phyloP scores from a whole-genome alignment of 2,329 filamentous ascomycete genomes.

The Aspergillus persii region DNA sequence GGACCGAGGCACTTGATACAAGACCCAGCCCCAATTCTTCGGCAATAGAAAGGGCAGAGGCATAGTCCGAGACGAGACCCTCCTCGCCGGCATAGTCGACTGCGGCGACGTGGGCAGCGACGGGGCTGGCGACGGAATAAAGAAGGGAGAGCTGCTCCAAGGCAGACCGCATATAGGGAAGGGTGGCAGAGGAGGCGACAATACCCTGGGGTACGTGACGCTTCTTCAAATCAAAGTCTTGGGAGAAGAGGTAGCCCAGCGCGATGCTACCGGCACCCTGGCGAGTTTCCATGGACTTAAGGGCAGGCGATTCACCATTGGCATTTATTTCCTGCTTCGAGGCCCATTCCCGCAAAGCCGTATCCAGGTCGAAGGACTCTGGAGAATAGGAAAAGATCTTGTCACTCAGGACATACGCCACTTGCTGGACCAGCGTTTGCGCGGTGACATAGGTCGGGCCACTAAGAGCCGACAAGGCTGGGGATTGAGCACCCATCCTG shows the following conservation, averaged over 20 bases:
- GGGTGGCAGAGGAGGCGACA: slow-evolving; percentile 77
- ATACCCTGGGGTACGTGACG: slow-evolving; percentile 88
- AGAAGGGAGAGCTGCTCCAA: slow-evolving; percentile 89
- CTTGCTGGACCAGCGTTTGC: slow-evolving; percentile 91
- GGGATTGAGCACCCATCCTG: slow-evolving; percentile 35
- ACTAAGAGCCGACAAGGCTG: slow-evolving; percentile 60
- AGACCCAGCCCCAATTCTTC: slow-evolving; percentile 89
- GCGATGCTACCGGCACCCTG: slow-evolving; percentile 87
- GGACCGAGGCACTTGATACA: slow-evolving; percentile 78
- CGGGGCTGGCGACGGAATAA: slow-evolving; percentile 87
- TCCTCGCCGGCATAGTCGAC: slow-evolving; percentile 73
- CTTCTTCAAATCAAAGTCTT: slow-evolving; percentile 90
- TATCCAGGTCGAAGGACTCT: slow-evolving; percentile 86
- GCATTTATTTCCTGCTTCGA: slow-evolving; percentile 69
- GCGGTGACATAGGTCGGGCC: slow-evolving; percentile 92
- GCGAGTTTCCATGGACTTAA: slow-evolving; percentile 81
- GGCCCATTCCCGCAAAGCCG: slow-evolving; percentile 77
- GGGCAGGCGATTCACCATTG: slow-evolving; percentile 73
- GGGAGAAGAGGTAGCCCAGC: slow-evolving; percentile 95
- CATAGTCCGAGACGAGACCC: slow-evolving; percentile 84
- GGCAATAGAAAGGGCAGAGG: slow-evolving; percentile 71
- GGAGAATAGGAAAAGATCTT: slow-evolving; percentile 97
- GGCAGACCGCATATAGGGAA: slow-evolving; percentile 75
- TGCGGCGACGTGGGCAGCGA: slow-evolving; percentile 88
- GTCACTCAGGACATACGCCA: slow-evolving; percentile 91